phyloP scores from a whole-genome alignment of 2,329 filamentous ascomycete species.

The Trichoderma sp. region DNA sequence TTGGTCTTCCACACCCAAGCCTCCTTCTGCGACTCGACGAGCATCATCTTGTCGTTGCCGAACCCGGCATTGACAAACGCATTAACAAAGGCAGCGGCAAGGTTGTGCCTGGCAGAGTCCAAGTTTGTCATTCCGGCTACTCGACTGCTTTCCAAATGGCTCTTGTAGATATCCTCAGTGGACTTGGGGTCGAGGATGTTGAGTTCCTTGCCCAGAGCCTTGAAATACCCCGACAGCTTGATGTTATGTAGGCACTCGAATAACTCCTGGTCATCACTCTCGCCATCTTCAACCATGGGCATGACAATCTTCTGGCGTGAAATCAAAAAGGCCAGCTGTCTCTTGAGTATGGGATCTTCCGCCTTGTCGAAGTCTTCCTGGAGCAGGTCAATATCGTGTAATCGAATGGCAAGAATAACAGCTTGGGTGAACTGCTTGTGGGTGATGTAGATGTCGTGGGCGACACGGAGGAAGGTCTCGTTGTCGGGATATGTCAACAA shows the following conservation, averaged over 20 bases:
- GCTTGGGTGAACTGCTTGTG: constrained; percentile 94
- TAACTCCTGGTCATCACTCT: constrained; percentile 69
- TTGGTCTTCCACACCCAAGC: constrained; percentile 99
- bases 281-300: constrained; percentile 58
- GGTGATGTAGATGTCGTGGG: constrained; percentile 87
- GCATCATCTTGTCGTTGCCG: constrained; percentile 96
- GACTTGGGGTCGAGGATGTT: constrained; percentile 96
- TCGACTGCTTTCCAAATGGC: constrained; percentile 90
- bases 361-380: constrained; percentile 76
- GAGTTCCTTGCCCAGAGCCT: constrained; percentile 87
- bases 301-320: constrained; percentile 87
- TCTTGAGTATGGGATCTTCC: constrained; percentile 76
- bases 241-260: constrained; percentile 83
- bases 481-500: constrained; percentile 97
- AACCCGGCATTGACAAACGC: constrained; percentile 96
- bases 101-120: constrained; percentile 92
- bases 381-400: constrained; percentile 85
- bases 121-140: constrained; percentile 91
- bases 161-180: constrained; percentile 99
- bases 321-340: constrained; percentile 91
- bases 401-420: constrained; percentile 86
- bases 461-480: constrained; percentile 87
- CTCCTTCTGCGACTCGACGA: constrained; percentile 81
- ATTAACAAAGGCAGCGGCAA: constrained; percentile 95
- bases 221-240: constrained; percentile 87